These are phyloP conservation scores for Candida wancherniae DNA, from an alignment of 805 yeast species.

Conservation along the genomic window DNA sequence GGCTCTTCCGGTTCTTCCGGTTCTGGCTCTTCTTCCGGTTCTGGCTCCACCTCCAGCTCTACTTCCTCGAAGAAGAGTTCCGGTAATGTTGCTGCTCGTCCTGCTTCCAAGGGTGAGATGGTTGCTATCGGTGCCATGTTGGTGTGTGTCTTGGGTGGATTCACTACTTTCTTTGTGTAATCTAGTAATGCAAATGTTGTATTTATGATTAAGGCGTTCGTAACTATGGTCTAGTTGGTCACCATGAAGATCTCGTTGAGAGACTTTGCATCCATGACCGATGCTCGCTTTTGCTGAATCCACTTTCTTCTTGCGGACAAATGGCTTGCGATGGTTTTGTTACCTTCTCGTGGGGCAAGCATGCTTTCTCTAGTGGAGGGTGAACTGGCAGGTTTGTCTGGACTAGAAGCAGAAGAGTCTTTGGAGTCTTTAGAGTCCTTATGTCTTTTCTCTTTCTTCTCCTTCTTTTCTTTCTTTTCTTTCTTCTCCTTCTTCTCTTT, in stretches of 20 bases:
- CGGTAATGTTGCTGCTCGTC: conserved; percentile 20
- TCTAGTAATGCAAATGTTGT: background rate
- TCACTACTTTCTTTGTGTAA: conserved; percentile 31
- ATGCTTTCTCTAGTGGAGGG: conserved; percentile 25
- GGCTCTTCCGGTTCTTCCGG: conserved; percentile 20
- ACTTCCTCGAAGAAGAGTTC: conserved; percentile 16
- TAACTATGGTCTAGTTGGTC: conserved; percentile 31
- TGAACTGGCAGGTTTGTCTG: no score
- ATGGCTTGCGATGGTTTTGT: conserved; percentile 27
- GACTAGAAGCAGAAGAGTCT: no score
- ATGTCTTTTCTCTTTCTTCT: conserved; percentile 29
- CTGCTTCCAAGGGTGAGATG: conserved; percentile 28
- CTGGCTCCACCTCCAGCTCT: conserved; percentile 22
- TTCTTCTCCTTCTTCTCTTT: conserved; percentile 10
- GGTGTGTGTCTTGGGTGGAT: conserved; percentile 43
- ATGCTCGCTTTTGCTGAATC: conserved; percentile 87
- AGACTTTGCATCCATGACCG: conserved; percentile 84
- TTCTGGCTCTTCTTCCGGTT: conserved; percentile 19
- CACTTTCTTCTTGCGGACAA: conserved; percentile 73
- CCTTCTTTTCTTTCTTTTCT: conserved; percentile 14
- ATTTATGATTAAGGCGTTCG: background rate
- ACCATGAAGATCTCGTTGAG: conserved; percentile 92
- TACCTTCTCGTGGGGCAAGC: conserved; percentile 19
- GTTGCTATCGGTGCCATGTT: conserved; percentile 29
- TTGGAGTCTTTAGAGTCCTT: conserved; percentile 19